A percentile compares a stretch with the other conserved stretches of the same genome.
Conservation (phyloP, 192 early-diverging fungal species). For the Coemansia sp. region DNA sequence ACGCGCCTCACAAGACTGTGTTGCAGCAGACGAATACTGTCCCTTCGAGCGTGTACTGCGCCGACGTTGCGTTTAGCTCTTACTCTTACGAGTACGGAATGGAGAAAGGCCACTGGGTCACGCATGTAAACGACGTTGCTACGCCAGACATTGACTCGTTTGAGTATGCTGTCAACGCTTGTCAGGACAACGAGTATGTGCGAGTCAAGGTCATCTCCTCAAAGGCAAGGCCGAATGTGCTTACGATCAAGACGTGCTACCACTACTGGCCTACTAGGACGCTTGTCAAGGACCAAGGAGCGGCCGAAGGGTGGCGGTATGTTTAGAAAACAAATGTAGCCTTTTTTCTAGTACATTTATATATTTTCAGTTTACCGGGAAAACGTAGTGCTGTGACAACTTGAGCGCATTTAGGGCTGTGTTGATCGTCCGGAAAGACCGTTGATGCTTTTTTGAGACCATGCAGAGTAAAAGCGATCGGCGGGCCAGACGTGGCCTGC, state of each 20-base stretch:
- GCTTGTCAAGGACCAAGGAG: slow-evolving; percentile 48
- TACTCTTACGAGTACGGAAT: slow-evolving; percentile 63
- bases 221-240: slow-evolving; percentile 55
- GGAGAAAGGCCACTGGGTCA: slow-evolving; percentile 64
- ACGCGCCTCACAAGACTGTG: slow-evolving; percentile 68
- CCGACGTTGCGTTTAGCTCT: slow-evolving; percentile 60
- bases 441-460: background rate
- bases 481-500: background rate
- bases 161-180: slow-evolving; percentile 56
- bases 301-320: slow-evolving; percentile 53
- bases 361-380: background rate
- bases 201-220: slow-evolving; percentile 38
- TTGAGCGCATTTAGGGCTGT: background rate
- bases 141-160: slow-evolving; percentile 64
- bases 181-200: slow-evolving; percentile 54
- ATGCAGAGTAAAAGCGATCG: background rate
- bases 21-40: slow-evolving; percentile 65
- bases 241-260: slow-evolving; percentile 69
- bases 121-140: slow-evolving; percentile 61
- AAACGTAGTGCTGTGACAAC: background rate
- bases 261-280: slow-evolving; percentile 72
- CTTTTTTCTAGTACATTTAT: background rate
- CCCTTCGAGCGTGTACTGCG: slow-evolving; percentile 65
- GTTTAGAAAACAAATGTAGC: background rate
- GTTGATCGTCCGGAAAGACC: background rate